Conservation (phyloP, 1,139 yeast genomes). For the Pneumocystis carinii region DNA sequence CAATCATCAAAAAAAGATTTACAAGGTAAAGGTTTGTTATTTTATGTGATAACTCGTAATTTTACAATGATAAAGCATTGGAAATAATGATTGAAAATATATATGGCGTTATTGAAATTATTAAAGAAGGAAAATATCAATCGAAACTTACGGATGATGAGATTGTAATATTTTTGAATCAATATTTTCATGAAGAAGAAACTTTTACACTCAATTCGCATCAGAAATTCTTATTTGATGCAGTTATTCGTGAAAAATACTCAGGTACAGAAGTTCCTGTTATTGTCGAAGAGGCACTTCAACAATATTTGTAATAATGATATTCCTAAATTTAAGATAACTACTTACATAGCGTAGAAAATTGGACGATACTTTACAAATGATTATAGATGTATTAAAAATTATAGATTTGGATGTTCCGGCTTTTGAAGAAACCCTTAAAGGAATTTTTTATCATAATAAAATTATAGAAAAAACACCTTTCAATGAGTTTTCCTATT, state of each 20-base stretch:
- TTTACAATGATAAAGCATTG: not conserved
- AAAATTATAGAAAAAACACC: not conserved
- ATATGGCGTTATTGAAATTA: not conserved
- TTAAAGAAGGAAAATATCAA: not conserved
- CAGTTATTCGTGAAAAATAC: not conserved
- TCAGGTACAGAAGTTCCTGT: not conserved
- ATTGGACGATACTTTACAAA: not conserved
- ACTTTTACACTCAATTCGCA: not conserved
- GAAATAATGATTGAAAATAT: not conserved
- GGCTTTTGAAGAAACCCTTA: not conserved
- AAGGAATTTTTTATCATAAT: not conserved
- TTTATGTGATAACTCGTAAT: not conserved
- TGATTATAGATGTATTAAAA: not conserved
- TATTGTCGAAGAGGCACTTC: not conserved
- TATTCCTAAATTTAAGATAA: not conserved
- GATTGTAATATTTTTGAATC: not conserved
- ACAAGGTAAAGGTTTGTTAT: slow-evolving; percentile 8
- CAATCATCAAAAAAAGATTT: slow-evolving; percentile 10
- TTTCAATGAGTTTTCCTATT: not conserved
- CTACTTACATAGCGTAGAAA: not conserved
- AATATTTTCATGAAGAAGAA: not conserved
- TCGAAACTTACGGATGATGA: not conserved
- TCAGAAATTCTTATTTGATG: not conserved
- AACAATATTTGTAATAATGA: slow-evolving; percentile 4
- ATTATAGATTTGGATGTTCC: not conserved